Base-by-base conservation (phyloP, 192 early-diverging fungal species). In the Fimicolochytrium jonesii region DNA sequence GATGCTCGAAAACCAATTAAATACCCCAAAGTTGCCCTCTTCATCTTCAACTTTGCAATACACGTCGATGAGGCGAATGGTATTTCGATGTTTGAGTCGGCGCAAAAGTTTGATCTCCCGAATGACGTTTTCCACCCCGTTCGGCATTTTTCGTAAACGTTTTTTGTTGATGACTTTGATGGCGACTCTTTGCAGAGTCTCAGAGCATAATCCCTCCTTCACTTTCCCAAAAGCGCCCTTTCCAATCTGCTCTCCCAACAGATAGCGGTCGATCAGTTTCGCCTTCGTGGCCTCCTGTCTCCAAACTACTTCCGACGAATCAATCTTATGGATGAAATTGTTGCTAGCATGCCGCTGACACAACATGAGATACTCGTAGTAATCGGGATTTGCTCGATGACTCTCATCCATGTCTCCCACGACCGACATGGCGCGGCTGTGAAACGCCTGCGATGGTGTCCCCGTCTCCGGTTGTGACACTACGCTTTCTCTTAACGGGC, bases 221-320 rank as follows among this genome's bases (percentile, higher is more conserved):
- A 85, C 82, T 61, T 85, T 81, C 4, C 78, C 82, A 65, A 81
- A 85, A 2, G 77, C 67, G 20, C 82, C 80, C 57, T 79, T 80
- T 18, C 82, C 82, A 49, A 85, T 83, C 56, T 78, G 69, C 31
- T 78, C 76, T 4, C 80, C 82, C n/a, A 85, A 59, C 1, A 85
- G 47, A 59, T 77, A 80, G 4, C 76, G 72, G 3, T 76, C 83
- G 31, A 85, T 78, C 41, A 83, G 66, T 56, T 83, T 83, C 26
- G 76, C 59, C 13, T 67, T 42, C 4, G 62, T 68, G 37, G 65
- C 65, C 28, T 66, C 71, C 17, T 39, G 61, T 18, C 70, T 63
- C 68, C 77, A 84, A 4, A 83, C 74, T 6, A 81, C 63, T 30
- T 85, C 80, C 3, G 61, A 56, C 10, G 72, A 75, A 47, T 83